Evolutionary conservation across 495 filamentous ascomycete genomes (phyloP), one percentile per base, ranked within the genome.

Genomic region (Evernia prunastri): DNA sequence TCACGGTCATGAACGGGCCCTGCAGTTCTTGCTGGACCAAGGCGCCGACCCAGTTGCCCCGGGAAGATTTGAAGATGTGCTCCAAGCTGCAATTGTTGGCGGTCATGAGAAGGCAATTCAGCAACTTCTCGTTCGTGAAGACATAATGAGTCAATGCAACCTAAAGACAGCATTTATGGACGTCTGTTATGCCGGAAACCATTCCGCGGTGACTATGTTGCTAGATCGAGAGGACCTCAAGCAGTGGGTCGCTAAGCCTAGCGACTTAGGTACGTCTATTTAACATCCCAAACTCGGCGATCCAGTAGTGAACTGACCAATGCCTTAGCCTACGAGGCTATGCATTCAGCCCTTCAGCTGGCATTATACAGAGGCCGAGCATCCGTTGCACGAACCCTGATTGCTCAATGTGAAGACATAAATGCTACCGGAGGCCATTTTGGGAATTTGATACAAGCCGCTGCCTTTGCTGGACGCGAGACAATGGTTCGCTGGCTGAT

Each of bases 401-500:
- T 54, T n/a, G 15, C 51, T 54, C 51, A 31, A 54, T 54, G 51
- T 54, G 51, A 54, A 54, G 51, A 54, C 51, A n/a, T 54, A n/a
- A 54, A 54, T 18, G 51, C 51, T 54, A 54, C 51, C 15, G 51
- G 51, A 54, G 51, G 51, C 51, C 51, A 54, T n/a, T 54, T 54
- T 54, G 51, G 51, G 51, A 54, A 54, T 31, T n/a, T 54, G 15
- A 54, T 54, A 54, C 51, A 54, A 25, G 51, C 51, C 25, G 51
- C 51, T n/a, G 51, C 51, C 25, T 54, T 54, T 54, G 51, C 18
- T n/a, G 51, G 51, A 31, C 51, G 25, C 23, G 51, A 54, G 25
- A 54, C 51, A 54, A 54, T 54, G 51, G 51, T 54, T 54, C 51
- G 51, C 51, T 54, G 51, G 51, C 25, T 54, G n/a, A 54, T 54